phyloP scores from a whole-genome alignment of 2,329 filamentous ascomycete genomes.

The Diplocarpon mali region DNA sequence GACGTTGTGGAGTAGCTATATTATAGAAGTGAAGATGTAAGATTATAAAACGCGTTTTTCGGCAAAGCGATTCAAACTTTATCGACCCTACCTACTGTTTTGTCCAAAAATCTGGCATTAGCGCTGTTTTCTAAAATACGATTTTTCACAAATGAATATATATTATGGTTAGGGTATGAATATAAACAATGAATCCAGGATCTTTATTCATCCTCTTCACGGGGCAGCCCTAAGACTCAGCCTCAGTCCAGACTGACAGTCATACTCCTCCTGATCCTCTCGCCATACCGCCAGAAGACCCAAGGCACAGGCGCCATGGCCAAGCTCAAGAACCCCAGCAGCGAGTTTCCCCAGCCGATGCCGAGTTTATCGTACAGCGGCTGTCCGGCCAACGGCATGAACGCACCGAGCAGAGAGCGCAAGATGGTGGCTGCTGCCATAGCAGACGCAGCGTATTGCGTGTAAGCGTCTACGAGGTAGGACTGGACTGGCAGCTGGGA shows the following conservation, averaged over 20 bases:
- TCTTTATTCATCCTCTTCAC: too few relatives aligned
- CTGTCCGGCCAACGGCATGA: slow-evolving; percentile 5
- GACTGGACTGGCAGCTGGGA: slow-evolving; percentile 1
- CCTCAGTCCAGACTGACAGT: slow-evolving; percentile 4
- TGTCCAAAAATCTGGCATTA: too few relatives aligned
- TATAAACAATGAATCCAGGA: too few relatives aligned
- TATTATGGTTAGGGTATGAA: too few relatives aligned
- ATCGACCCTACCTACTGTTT: too few relatives aligned
- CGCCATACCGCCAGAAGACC: slow-evolving; percentile 9
- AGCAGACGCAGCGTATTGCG: slow-evolving; percentile 4
- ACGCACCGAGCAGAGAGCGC: slow-evolving; percentile 2
- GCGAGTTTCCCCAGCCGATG: slow-evolving; percentile 35
- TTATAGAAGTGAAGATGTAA: too few relatives aligned
- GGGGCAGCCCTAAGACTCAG: too few relatives aligned
- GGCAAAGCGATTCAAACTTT: too few relatives aligned
- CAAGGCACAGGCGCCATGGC: slow-evolving; percentile 15
- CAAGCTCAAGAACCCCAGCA: slow-evolving; percentile 37
- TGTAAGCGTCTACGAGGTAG: slow-evolving; percentile 9
- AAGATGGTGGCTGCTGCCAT: slow-evolving; percentile 5
- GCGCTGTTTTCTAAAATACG: too few relatives aligned
- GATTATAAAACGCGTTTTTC: too few relatives aligned
- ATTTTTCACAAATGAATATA: too few relatives aligned
- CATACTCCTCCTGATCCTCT: slow-evolving; percentile 5
- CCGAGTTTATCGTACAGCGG: slow-evolving; percentile 31
- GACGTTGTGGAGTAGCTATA: too few relatives aligned